Base-by-base conservation (phyloP, 306 rosid species). In the Vicia villosa region DNA sequence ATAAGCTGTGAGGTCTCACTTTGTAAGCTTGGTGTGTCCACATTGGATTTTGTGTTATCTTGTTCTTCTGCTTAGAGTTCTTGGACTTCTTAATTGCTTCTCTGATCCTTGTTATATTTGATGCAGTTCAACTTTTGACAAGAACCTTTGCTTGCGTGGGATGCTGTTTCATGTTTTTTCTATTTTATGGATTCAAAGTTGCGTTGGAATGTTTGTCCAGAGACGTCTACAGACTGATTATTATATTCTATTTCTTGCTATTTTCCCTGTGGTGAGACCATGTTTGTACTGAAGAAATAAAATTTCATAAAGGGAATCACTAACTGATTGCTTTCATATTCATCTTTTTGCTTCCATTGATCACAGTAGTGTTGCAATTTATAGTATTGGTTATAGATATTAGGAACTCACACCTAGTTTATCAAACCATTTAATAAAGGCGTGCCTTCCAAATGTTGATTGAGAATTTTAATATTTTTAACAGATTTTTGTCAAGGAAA, bases 141-240 rank as follows among this genome's bases (percentile, higher is more conserved):
- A 92, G 92, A 69, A 74, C 60, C 58, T 72, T 59, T 21, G 64
- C 70, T 46, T 69, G 74, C 70, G 51, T 51, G 66, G 22, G 83
- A 66, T 75, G 87, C 72, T 79, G 40, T 69, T 75, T 75, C 81
- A 70, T 81, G 70, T 63, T 84, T 79, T 84, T 85, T 74, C 67
- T 60, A 4, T 26, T 70, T 66, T 56, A 16, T 76, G 85, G 77
- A 65, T 50, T 77, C 76, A 66, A 70, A 75, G 66, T 81, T 80
- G 36, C 76, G 42, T 68, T 62, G 76, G 76, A 78, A 57, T 86
- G 71, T 63, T 74, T 77, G 85, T 77, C 75, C 74, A 56, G 81
- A 63, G 82, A 73, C 65, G 72, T 30, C 58, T 54, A 30, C 69
- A 75, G 80, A 75, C 74, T 54, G 61, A 72, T 73, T 41, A 72